Conservation (phyloP, 176 grass and related monocot species). For the Aegilops longissima region DNA sequence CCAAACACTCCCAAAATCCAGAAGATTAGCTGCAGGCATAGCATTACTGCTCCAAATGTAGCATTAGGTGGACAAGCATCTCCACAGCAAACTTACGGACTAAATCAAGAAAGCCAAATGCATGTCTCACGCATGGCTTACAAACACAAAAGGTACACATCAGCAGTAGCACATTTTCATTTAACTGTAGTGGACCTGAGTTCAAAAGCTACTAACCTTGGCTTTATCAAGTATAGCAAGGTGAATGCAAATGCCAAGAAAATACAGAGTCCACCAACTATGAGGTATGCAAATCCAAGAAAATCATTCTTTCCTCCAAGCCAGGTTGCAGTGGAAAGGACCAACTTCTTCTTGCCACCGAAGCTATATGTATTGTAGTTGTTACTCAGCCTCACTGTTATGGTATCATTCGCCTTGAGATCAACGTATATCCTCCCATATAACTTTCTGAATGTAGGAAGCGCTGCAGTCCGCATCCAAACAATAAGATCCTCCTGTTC, state of each 20-base stretch:
- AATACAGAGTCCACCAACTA: conserved; percentile 79
- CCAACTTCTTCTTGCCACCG: conserved; percentile 78
- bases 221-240: conserved; percentile 76
- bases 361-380: conserved; percentile 90
- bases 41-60: background rate
- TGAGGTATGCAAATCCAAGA: conserved; percentile 71
- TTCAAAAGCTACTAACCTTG: conserved; percentile 58
- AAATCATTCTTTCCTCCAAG: conserved; percentile 89
- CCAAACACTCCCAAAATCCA: background rate
- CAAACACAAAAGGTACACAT: conserved; percentile 5
- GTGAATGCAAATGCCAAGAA: conserved; percentile 70
- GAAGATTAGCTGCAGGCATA: conserved; percentile 5
- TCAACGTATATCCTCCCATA: conserved; percentile 79
- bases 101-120: conserved; percentile 20
- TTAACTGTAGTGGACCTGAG: background rate
- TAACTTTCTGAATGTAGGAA: conserved; percentile 91
- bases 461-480: conserved; percentile 92
- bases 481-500: conserved; percentile 87
- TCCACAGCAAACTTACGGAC: background rate
- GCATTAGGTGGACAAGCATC: background rate
- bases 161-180: background rate
- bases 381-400: conserved; percentile 71
- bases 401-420: conserved; percentile 75
- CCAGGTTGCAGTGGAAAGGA: conserved; percentile 91
- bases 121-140: background rate